A percentile compares a stretch with the other conserved stretches of the same genome.
phyloP scores from a whole-genome alignment of 2,329 filamentous ascomycete species.

The Fusarium keratoplasticum region DNA sequence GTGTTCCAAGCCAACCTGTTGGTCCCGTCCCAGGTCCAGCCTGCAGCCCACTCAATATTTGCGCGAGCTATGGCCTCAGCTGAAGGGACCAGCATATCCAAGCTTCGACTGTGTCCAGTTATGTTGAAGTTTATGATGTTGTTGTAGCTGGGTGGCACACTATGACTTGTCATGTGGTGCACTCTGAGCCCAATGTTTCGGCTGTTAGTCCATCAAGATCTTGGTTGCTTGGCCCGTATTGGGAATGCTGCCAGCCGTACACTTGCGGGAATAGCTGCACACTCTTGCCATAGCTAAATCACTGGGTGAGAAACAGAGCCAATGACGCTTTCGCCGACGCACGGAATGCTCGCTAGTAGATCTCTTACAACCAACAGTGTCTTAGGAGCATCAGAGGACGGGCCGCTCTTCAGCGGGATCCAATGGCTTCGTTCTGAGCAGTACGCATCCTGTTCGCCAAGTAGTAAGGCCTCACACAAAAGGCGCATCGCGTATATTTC shows the following conservation, averaged over 20 bases:
- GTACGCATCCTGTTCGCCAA: not conserved
- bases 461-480: not conserved
- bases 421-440: not conserved
- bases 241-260: not conserved
- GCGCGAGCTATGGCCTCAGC: not conserved
- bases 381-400: not conserved
- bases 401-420: not conserved
- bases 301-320: not conserved
- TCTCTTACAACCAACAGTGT: conserved; percentile 17
- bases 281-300: not conserved
- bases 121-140: not conserved
- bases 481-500: not conserved
- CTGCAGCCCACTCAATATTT: not conserved
- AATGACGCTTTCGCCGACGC: not conserved
- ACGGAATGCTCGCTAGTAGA: conserved; percentile 18
- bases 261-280: not conserved
- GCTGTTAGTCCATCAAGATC: conserved; percentile 15
- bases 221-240: conserved; percentile 9
- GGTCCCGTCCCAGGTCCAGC: not conserved
- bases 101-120: not conserved
- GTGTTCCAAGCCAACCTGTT: not conserved
- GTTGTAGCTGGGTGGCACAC: not conserved
- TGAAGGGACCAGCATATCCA: not conserved
- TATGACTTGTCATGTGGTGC: not conserved
- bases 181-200: conserved; percentile 3